Percentiles rank a stretch among this genome's conserved stretches.
Conservation (phyloP, 1,139 yeast species). For the Geotrichum histeridarum region DNA sequence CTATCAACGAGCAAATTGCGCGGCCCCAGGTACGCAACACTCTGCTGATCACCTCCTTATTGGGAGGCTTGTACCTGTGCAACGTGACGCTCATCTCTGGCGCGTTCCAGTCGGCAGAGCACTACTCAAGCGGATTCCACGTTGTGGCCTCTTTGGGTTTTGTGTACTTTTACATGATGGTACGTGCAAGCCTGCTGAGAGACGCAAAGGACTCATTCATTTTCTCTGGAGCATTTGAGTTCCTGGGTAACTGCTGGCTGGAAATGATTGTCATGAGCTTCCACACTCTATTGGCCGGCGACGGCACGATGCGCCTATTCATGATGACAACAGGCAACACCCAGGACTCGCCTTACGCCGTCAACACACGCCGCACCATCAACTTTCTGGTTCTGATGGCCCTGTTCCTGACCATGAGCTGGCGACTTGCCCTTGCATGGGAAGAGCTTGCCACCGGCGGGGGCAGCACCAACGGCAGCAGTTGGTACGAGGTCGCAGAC, state of each 20-base stretch:
- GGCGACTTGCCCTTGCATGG: background rate
- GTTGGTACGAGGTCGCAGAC: background rate
- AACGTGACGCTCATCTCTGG: background rate
- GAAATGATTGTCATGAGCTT: constrained; percentile 10
- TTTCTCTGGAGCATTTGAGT: background rate
- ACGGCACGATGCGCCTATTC: constrained; percentile 10
- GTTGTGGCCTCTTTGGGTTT: constrained; percentile 1
- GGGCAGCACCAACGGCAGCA: background rate
- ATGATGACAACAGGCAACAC: constrained; percentile 13
- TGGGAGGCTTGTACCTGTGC: background rate
- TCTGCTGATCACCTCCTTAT: background rate
- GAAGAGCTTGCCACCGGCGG: background rate
- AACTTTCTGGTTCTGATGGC: background rate
- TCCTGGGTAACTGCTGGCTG: constrained; percentile 7
- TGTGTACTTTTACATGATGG: background rate
- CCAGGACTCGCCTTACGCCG: background rate
- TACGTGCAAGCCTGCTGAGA: background rate
- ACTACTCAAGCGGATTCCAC: background rate
- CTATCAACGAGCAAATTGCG: background rate
- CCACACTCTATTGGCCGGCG: constrained; percentile 10
- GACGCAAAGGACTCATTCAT: background rate
- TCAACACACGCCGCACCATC: background rate
- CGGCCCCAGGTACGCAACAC: background rate
- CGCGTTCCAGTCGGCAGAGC: background rate
- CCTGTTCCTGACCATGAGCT: background rate